Evolutionary conservation across 2,329 filamentous ascomycete species (phyloP).

Genomic region (Mycosphaerella arachidis): DNA sequence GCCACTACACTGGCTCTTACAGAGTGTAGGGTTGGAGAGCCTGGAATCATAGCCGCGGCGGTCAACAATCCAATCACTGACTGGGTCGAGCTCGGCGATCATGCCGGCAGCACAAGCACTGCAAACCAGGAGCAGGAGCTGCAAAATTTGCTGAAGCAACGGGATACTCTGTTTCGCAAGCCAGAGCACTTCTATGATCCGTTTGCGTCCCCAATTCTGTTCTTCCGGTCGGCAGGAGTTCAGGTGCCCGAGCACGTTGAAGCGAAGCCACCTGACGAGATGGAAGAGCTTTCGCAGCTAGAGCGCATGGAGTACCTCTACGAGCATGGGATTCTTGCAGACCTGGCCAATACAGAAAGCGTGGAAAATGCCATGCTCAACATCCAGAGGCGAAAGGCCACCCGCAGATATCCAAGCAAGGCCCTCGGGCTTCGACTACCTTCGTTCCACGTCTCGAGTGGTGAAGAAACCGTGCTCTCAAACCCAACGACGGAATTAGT

Average conservation of each 20-base stretch:
- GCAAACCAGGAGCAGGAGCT: neutral
- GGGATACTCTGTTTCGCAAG: constrained; percentile 39
- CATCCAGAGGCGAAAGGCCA: constrained; percentile 24
- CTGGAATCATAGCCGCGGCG: constrained; percentile 42
- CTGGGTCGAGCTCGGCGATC: constrained; percentile 37
- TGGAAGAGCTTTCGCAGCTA: constrained; percentile 26
- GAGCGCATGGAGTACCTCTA: constrained; percentile 29
- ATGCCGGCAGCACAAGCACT: constrained; percentile 11
- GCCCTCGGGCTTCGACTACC: constrained; percentile 39
- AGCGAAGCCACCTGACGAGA: constrained; percentile 29
- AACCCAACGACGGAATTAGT: constrained; percentile 42
- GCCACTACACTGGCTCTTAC: constrained; percentile 49
- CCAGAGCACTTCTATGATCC: constrained; percentile 45
- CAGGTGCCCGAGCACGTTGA: constrained; percentile 20
- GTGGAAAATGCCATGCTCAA: neutral
- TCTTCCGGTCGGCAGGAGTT: constrained; percentile 45
- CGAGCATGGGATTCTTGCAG: constrained; percentile 22
- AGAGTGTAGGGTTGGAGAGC: constrained; percentile 41
- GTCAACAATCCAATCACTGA: constrained; percentile 47
- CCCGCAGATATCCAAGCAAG: constrained; percentile 41
- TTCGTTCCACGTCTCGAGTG: constrained; percentile 38
- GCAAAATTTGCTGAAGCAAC: constrained; percentile 28
- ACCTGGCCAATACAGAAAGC: neutral
- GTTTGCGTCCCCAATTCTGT: constrained; percentile 48
- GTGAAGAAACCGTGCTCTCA: constrained; percentile 35